These are phyloP conservation scores for Anastatica hierochuntica DNA, from an alignment of 345 rosid genomes.

Conservation along the genomic window DNA sequence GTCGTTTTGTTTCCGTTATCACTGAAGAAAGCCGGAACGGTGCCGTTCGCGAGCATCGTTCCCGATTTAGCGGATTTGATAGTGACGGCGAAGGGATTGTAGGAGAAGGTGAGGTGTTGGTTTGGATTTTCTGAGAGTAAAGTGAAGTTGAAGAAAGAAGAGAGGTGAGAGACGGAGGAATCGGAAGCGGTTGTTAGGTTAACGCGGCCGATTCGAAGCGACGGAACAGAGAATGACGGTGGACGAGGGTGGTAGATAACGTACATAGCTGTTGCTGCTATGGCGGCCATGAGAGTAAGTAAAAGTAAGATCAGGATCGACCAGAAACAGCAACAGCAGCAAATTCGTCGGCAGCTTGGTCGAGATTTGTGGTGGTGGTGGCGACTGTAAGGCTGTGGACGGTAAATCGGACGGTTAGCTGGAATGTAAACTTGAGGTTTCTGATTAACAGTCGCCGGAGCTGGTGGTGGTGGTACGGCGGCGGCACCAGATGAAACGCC, in stretches of 20 bases:
- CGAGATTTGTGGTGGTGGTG: conserved; percentile 44
- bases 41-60: conserved; percentile 62
- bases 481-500: conserved; percentile 15
- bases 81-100: conserved; percentile 48
- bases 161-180: conserved; percentile 53
- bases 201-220: conserved; percentile 59
- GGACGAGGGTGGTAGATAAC: conserved; percentile 72
- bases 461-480: conserved; percentile 18
- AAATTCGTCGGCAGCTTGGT: conserved; percentile 47
- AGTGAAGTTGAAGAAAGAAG: conserved; percentile 73
- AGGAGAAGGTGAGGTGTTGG: conserved; percentile 55
- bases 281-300: conserved; percentile 51
- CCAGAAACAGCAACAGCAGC: conserved; percentile 95
- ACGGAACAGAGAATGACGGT: conserved; percentile 57
- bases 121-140: conserved; percentile 66
- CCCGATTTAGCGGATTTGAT: conserved; percentile 29
- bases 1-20: conserved; percentile 49
- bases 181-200: conserved; percentile 63
- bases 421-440: conserved; percentile 54
- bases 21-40: conserved; percentile 48
- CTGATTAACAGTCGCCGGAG: conserved; percentile 18
- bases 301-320: conserved; percentile 46
- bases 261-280: conserved; percentile 65
- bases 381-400: conserved; percentile 50
- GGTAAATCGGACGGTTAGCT: conserved; percentile 45